These are phyloP conservation scores for Pythium phragmiticola DNA, from an alignment of 352 stramenopile genomes.

Conservation along the genomic window DNA sequence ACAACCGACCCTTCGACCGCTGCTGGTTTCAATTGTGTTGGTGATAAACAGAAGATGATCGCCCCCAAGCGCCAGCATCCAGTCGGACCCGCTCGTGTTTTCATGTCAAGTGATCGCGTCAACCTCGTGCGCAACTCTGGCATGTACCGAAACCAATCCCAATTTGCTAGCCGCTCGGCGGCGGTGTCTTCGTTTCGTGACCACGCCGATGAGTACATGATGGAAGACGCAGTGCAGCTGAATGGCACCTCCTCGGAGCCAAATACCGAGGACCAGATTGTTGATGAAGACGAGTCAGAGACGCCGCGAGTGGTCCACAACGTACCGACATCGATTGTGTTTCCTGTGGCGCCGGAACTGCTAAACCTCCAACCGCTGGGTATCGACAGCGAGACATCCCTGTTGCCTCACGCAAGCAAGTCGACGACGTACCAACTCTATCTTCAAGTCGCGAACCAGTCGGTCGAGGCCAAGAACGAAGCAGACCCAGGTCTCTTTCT, in stretches of 20 bases:
- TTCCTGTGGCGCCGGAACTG: slow-evolving; percentile 10
- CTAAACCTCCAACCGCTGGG: slow-evolving; percentile 32
- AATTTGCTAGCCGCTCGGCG: slow-evolving; percentile 3
- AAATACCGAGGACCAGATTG: neutral
- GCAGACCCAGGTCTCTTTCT: slow-evolving; percentile 72
- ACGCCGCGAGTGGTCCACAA: slow-evolving; percentile 8
- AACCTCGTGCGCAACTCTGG: slow-evolving; percentile 24
- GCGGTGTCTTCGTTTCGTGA: slow-evolving; percentile 25
- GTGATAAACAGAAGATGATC: slow-evolving; percentile 25
- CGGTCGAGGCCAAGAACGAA: slow-evolving; percentile 42
- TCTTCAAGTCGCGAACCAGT: slow-evolving; percentile 36
- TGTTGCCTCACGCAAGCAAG: slow-evolving; percentile 34
- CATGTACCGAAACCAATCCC: slow-evolving; percentile 19
- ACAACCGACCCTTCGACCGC: neutral
- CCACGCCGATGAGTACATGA: slow-evolving; percentile 15
- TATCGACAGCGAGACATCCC: slow-evolving; percentile 33
- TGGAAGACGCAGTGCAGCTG: neutral
- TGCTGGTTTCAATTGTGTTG: slow-evolving; percentile 3
- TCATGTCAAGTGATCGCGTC: slow-evolving; percentile 14
- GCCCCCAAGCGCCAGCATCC: slow-evolving; percentile 3
- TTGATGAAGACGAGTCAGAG: slow-evolving; percentile 4
- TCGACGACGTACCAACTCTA: slow-evolving; percentile 76
- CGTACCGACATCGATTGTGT: slow-evolving; percentile 25
- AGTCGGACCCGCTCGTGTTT: neutral
- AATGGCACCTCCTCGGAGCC: neutral